phyloP scores from a whole-genome alignment of 345 rosid genomes.

The Murraya koenigii region DNA sequence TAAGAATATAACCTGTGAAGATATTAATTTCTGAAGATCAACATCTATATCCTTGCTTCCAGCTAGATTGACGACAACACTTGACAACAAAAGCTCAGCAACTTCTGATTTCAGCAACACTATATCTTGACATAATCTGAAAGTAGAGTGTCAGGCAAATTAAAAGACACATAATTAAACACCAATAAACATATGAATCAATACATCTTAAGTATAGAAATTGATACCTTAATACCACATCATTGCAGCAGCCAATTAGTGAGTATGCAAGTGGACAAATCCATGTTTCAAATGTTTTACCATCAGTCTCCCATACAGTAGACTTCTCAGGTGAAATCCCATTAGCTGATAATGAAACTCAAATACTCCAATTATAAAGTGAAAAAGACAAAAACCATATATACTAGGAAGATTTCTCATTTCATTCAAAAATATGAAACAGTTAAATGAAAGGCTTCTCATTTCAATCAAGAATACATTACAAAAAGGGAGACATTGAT shows the following conservation, averaged over 20 bases:
- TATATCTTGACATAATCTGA: slow-evolving; percentile 87
- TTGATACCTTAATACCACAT: slow-evolving; percentile 69
- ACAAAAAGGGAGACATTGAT: too few relatives aligned
- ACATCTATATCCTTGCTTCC: slow-evolving; percentile 49
- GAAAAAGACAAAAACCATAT: slow-evolving; percentile 8
- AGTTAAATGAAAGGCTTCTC: too few relatives aligned
- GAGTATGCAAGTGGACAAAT: slow-evolving; percentile 85
- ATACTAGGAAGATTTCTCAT: not conserved
- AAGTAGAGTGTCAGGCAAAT: slow-evolving; percentile 17
- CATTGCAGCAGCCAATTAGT: slow-evolving; percentile 64
- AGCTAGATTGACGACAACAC: slow-evolving; percentile 71
- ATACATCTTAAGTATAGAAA: slow-evolving; percentile 5
- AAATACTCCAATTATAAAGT: slow-evolving; percentile 9
- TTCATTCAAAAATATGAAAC: not conserved
- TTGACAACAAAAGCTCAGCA: slow-evolving; percentile 83
- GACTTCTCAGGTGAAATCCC: slow-evolving; percentile 59
- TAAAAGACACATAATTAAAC: slow-evolving; percentile 9
- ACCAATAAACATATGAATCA: slow-evolving; percentile 7
- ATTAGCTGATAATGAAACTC: slow-evolving; percentile 43
- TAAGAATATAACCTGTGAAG: slow-evolving; percentile 56
- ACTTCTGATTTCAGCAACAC: slow-evolving; percentile 79
- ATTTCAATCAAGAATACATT: too few relatives aligned
- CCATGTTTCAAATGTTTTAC: slow-evolving; percentile 80
- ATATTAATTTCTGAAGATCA: slow-evolving; percentile 54
- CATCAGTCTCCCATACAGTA: slow-evolving; percentile 66